These are phyloP conservation scores for Debaryomyces prosopidis DNA, from an alignment of 805 yeast species.

Conservation along the genomic window DNA sequence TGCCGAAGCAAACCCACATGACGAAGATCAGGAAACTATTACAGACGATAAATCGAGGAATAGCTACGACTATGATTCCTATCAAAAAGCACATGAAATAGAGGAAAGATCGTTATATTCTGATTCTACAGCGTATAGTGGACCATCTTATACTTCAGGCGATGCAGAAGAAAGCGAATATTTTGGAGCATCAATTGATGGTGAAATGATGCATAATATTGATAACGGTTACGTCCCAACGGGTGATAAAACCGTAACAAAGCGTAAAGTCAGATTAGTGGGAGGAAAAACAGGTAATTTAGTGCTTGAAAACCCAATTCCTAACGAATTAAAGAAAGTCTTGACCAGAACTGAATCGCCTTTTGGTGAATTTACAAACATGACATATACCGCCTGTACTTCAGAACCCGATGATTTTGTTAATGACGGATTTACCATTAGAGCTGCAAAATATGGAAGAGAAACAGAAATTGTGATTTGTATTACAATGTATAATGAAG, in stretches of 20 bases:
- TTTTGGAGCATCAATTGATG: constrained; percentile 46
- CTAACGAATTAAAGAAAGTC: constrained; percentile 81
- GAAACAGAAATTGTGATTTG: constrained; percentile 92
- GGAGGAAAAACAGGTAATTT: constrained; percentile 69
- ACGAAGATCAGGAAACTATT: constrained; percentile 32
- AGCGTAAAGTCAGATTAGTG: constrained; percentile 71
- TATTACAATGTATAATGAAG: constrained; percentile 97
- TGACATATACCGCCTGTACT: constrained; percentile 98
- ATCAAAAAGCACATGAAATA: constrained; percentile 34
- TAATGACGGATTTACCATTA: constrained; percentile 75
- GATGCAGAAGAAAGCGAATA: constrained; percentile 34
- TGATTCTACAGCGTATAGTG: constrained; percentile 34
- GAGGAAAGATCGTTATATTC: constrained; percentile 38
- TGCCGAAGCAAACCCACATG: constrained; percentile 53
- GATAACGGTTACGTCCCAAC: constrained; percentile 49
- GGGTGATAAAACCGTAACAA: constrained; percentile 65
- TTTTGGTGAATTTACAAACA: constrained; percentile 88
- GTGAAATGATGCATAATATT: constrained; percentile 47
- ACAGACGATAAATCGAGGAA: constrained; percentile 21
- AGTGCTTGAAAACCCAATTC: constrained; percentile 91
- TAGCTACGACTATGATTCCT: constrained; percentile 34
- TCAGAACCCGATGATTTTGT: constrained; percentile 86
- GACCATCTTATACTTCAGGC: constrained; percentile 26
- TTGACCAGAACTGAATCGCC: constrained; percentile 76
- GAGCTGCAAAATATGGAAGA: constrained; percentile 84